phyloP scores from a whole-genome alignment of 2,329 filamentous ascomycete species.

The Coccinonectria pachysandricola region DNA sequence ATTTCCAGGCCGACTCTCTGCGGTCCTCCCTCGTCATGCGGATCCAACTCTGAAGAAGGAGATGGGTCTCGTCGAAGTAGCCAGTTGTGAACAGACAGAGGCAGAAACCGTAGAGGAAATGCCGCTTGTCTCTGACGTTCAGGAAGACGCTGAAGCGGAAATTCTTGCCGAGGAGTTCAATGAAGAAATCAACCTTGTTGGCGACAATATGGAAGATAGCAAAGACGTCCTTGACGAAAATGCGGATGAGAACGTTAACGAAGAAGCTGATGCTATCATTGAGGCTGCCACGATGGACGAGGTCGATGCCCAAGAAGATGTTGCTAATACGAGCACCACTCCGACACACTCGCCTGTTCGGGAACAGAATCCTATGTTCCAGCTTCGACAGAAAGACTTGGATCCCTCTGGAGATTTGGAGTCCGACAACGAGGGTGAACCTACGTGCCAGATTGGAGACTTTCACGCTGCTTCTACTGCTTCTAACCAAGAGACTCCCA shows the following conservation, averaged over 20 bases:
- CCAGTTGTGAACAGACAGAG: slow-evolving; percentile 5
- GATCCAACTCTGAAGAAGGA: slow-evolving; percentile 29
- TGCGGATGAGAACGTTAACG: too few species aligned
- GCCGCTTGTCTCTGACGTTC: slow-evolving; percentile 1
- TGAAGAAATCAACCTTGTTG: background rate
- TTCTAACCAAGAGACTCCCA: slow-evolving; percentile 14
- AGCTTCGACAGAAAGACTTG: slow-evolving; percentile 38
- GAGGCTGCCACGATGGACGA: slow-evolving; percentile 8
- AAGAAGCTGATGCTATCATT: slow-evolving; percentile 17
- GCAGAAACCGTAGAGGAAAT: slow-evolving; percentile 1
- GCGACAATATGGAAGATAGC: background rate
- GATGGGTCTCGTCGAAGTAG: slow-evolving; percentile 21
- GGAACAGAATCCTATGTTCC: slow-evolving; percentile 18
- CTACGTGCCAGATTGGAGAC: slow-evolving; percentile 17
- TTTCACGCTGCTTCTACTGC: slow-evolving; percentile 34
- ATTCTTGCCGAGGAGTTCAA: slow-evolving; percentile 1
- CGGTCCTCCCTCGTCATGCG: slow-evolving; percentile 32
- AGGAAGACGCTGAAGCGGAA: slow-evolving; percentile 1
- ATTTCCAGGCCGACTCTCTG: slow-evolving; percentile 36
- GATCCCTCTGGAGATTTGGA: slow-evolving; percentile 31
- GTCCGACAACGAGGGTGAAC: slow-evolving; percentile 48
- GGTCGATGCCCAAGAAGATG: slow-evolving; percentile 4
- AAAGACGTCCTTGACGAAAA: slow-evolving; percentile 9
- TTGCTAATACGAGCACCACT: slow-evolving; percentile 1
- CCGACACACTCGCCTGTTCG: slow-evolving; percentile 8